Percentiles rank a stretch among this genome's conserved stretches.
phyloP scores from a whole-genome alignment of 139 green algal species.

The Monoraphidium neglectum region DNA sequence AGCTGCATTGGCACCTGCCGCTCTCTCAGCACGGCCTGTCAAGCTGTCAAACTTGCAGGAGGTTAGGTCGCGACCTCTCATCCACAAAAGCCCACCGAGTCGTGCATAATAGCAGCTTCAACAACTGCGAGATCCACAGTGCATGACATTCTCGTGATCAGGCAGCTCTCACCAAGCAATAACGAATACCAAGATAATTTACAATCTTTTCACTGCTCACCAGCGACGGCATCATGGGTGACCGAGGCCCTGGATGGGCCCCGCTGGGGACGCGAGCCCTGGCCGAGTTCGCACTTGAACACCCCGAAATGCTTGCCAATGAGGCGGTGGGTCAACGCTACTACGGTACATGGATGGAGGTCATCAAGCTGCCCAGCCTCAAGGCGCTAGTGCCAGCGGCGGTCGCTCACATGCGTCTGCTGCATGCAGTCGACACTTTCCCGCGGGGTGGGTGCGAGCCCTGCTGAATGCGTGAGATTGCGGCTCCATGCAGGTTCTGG shows the following conservation, averaged over 20 bases:
- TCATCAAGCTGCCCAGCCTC: not conserved
- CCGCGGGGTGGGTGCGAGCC: not conserved
- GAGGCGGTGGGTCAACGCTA: not conserved
- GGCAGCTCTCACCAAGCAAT: too few relatives aligned
- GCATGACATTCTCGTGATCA: too few relatives aligned
- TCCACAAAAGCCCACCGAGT: too few relatives aligned
- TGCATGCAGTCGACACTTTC: slow-evolving; percentile 35
- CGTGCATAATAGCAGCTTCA: too few relatives aligned
- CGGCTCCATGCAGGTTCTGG: not conserved
- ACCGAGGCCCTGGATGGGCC: not conserved
- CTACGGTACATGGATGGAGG: not conserved
- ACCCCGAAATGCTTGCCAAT: not conserved
- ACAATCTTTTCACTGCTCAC: too few relatives aligned
- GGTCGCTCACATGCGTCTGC: slow-evolving; percentile 19
- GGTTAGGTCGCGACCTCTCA: too few relatives aligned
- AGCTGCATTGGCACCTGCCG: too few relatives aligned
- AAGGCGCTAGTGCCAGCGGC: not conserved
- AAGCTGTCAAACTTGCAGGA: too few relatives aligned
- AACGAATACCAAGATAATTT: too few relatives aligned
- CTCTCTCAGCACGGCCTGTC: too few relatives aligned
- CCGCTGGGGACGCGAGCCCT: slow-evolving; percentile 3
- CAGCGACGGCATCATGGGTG: too few relatives aligned
- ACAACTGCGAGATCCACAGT: too few relatives aligned
- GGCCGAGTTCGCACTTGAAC: not conserved
- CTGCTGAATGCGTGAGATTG: not conserved